Evolutionary conservation across 2,329 filamentous ascomycete genomes (phyloP), one percentile per base, ranked within the genome.

Genomic region (Aspergillus quadricinctus): DNA sequence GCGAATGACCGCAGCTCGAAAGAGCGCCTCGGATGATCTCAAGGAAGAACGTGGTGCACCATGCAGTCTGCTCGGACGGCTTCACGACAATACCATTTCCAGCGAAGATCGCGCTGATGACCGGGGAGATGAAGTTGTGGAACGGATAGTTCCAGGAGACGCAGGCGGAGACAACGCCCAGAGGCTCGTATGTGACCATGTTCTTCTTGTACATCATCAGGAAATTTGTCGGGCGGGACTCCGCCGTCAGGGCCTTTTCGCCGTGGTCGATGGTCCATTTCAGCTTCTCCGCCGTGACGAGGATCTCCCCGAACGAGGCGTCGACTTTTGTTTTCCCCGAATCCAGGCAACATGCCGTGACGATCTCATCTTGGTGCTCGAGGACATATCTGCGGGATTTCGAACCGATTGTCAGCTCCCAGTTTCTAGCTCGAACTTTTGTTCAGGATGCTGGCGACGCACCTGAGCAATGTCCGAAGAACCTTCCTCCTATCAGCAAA

Each of bases 111-210:
- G 90, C 87, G 63, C 90, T 92, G 70, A 97, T 95, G 63, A 97
- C 83, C 14, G 93, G 94, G 0, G 90, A 91, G 49, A 97, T 84
- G 61, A 97, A 81, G 75, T 99, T 99, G 78, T 99, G 94, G 75
- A 97, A 96, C 48, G 90, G 87, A 71, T 92, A 97, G 78, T 99
- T 99, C 94, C 94, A 99, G 70, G 89, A 94, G 46, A 99, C 91
- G 52, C 93, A 88, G 19, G 94, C 93, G 10, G 91, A 88, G 5
- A 99, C 90, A 37, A 99, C 91, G 17, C 94, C 94, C 21, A 97
- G 79, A 14, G 94, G 93, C 75, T 99, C 92, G 74, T 96, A 99
- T 50, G 83, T 79, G 28, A 99, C 92, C 60, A 87, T 88, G 70
- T 97, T 97, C 72, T 84, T 86, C 81, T 99, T 99, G 77, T 97